A percentile compares a stretch with the other conserved stretches of the same genome.
Evolutionary conservation across 352 stramenopile genomes (phyloP).

Genomic region (Thalassiosira livingstoniorum): DNA sequence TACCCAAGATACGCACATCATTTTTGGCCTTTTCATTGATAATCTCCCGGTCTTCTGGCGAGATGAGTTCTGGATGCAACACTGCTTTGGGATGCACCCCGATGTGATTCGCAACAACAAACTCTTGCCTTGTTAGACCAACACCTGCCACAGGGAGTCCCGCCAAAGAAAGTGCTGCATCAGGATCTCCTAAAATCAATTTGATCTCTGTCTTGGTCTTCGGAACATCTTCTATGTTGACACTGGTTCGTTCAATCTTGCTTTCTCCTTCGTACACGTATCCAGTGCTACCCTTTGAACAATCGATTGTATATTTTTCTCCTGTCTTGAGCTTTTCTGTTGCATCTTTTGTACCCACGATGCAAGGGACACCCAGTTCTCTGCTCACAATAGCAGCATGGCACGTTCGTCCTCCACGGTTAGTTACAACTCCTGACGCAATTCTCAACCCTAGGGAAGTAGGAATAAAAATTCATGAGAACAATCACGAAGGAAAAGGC

Average conservation of each 20-base stretch:
- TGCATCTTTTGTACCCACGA: conserved; percentile 63
- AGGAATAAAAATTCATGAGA: background rate
- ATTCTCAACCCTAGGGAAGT: conserved; percentile 15
- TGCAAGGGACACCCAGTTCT: conserved; percentile 62
- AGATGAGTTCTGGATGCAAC: conserved; percentile 46
- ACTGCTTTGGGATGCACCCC: conserved; percentile 58
- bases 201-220: conserved; percentile 57
- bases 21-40: conserved; percentile 47
- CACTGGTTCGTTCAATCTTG: conserved; percentile 43
- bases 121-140: conserved; percentile 57
- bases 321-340: conserved; percentile 62
- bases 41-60: conserved; percentile 35
- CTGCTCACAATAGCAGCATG: conserved; percentile 67
- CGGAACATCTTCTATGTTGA: conserved; percentile 35
- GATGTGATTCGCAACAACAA: conserved; percentile 53
- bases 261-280: conserved; percentile 42
- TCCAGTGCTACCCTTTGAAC: conserved; percentile 45
- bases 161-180: conserved; percentile 40
- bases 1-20: conserved; percentile 1
- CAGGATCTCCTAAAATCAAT: conserved; percentile 57
- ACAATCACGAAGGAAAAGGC: background rate
- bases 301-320: conserved; percentile 61
- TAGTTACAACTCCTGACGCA: conserved; percentile 57
- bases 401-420: conserved; percentile 60
- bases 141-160: conserved; percentile 53